A percentile compares a stretch with the other conserved stretches of the same genome.
Evolutionary conservation across 331 rosid genomes (phyloP).

Genomic region (Cucumis variabilis): DNA sequence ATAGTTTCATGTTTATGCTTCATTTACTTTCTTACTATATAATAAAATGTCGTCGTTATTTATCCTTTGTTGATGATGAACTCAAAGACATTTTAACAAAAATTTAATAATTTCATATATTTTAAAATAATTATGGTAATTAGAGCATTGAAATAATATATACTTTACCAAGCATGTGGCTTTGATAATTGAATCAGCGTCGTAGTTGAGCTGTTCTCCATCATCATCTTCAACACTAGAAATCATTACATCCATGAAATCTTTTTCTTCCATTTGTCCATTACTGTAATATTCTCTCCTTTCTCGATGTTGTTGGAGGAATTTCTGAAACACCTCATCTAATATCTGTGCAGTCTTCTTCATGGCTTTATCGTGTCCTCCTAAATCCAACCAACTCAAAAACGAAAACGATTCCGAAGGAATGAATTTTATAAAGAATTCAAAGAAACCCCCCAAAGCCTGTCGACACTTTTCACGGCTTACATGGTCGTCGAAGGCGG

Average conservation of each 20-base stretch:
- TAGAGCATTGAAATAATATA: no score
- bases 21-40: no score
- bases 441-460: conserved; percentile 54
- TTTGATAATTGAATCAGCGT: conserved; percentile 36
- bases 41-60: no score
- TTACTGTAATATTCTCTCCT: no score
- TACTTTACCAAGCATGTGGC: conserved; percentile 40
- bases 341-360: conserved; percentile 32
- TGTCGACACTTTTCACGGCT: conserved; percentile 44
- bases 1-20: no score
- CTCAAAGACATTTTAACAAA: no score
- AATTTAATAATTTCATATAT: no score
- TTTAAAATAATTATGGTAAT: no score
- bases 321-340: no score
- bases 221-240: neutral
- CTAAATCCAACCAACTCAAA: conserved; percentile 60
- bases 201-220: neutral
- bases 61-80: no score
- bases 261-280: neutral
- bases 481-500: conserved; percentile 27
- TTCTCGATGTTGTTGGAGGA: no score
- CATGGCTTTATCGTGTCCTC: conserved; percentile 66
- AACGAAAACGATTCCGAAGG: conserved; percentile 64
- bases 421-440: conserved; percentile 54
- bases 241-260: conserved; percentile 54